A percentile compares a stretch with the other conserved stretches of the same genome.
phyloP scores from a whole-genome alignment of 306 rosid genomes.

The Prunus kanzakura region DNA sequence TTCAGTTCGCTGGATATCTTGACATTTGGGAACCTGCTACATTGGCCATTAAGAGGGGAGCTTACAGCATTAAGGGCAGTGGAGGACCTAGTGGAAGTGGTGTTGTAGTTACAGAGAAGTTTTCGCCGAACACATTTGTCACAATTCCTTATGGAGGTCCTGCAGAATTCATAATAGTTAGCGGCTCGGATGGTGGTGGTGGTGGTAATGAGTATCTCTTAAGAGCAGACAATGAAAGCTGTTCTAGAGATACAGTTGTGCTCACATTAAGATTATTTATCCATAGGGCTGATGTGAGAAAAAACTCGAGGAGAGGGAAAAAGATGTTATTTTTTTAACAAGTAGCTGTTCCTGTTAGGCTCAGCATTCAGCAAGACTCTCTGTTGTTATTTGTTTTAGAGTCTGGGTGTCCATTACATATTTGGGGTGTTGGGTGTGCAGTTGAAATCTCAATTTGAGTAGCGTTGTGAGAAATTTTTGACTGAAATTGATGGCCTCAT shows the following conservation, averaged over 20 bases:
- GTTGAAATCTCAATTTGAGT: background rate
- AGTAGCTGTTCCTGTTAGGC: background rate
- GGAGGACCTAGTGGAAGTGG: conserved; percentile 46
- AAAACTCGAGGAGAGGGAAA: background rate
- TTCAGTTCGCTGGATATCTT: conserved; percentile 52
- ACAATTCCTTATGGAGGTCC: conserved; percentile 66
- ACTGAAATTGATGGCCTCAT: background rate
- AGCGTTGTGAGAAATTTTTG: background rate
- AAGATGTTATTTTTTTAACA: conserved; percentile 7
- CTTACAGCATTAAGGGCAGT: conserved; percentile 74
- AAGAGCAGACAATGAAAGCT: conserved; percentile 44
- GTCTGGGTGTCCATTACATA: background rate
- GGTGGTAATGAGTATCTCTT: conserved; percentile 54
- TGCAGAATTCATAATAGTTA: conserved; percentile 51
- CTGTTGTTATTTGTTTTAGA: background rate
- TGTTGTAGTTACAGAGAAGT: conserved; percentile 60
- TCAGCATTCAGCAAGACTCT: background rate
- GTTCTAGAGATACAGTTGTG: conserved; percentile 82
- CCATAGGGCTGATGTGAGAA: conserved; percentile 39
- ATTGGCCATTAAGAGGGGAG: conserved; percentile 84
- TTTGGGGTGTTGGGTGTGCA: conserved; percentile 13
- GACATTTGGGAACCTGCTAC: conserved; percentile 83
- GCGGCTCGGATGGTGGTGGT: conserved; percentile 27
- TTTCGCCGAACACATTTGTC: conserved; percentile 54
- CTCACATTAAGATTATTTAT: conserved; percentile 84